Base-by-base conservation (phyloP, 768 basidiomycete species). In the Suillus alpinus region DNA sequence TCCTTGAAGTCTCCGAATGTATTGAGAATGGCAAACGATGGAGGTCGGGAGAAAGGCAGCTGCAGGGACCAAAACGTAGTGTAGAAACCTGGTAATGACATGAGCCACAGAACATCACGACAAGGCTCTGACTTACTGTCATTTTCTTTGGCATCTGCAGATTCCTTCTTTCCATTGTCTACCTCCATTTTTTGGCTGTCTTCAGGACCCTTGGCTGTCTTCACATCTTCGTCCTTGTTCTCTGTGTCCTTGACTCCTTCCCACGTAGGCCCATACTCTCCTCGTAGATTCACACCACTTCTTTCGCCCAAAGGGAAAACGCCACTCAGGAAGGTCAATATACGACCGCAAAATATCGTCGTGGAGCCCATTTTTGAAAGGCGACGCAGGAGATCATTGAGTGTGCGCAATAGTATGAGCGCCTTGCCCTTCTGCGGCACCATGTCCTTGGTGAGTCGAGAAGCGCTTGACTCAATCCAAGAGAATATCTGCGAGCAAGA, bases 1-100 rank as follows among this genome's bases (percentile, higher is more conserved):
- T 85, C 81, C 63, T 86, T 86, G 73, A 96, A 93, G 34, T 84
- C 76, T 0, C 77, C 70, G 64, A 95, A 85, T 0, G 83, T 78
- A 34, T 77, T 75, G 12, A 83, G 77, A 16, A 76, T 74, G 12
- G 83, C 80, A 68, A 95, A 94, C 10, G 86, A 64, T 0, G 86
- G 80, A 2, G 94, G 94, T 63, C 87, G 84, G 34, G 92, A 93
- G 75, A 96, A 95, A 6, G 85, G 86, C 4, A 88, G 78, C 68
- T 97, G 94, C 8, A 96, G 78, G 0, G 89, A 89, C 94, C 94
- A 96, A 77, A 96, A 95, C 0, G 85, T 91, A 61, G 86, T 83
- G 76, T 94, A 95, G 69, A 95, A 90, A 29, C 90, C 92, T 87
- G 65, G 49, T 58, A 39, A 56, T 34, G 59, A 47, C 46, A 50